Evolutionary conservation across 2,329 filamentous ascomycete genomes (phyloP).

Genomic region (Hirsutella rhossiliensis): DNA sequence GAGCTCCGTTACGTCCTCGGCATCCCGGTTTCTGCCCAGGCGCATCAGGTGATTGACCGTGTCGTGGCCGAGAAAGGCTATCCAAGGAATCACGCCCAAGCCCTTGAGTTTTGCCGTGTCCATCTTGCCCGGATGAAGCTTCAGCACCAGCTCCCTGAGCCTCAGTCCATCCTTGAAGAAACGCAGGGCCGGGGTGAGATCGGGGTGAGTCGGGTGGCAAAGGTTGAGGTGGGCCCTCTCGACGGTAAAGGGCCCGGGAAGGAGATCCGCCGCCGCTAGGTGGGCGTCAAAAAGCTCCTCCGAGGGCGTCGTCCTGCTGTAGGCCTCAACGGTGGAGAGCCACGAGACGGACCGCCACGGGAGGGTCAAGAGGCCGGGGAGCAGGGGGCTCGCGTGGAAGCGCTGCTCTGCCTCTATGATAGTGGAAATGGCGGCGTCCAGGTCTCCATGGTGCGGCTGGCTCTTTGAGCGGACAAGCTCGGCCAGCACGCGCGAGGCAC

Average conservation of each 20-base stretch:
- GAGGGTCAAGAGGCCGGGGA: conserved; percentile 22
- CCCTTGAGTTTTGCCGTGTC: conserved; percentile 15
- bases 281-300: conserved; percentile 40
- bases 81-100: conserved; percentile 21
- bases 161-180: conserved; percentile 26
- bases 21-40: conserved; percentile 26
- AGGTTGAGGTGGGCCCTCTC: conserved; percentile 42
- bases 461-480: conserved; percentile 31
- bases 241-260: conserved; percentile 23
- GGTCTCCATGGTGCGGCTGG: conserved; percentile 23
- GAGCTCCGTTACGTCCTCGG: conserved; percentile 25
- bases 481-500: conserved; percentile 21
- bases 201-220: conserved; percentile 39
- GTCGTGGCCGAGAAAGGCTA: conserved; percentile 30
- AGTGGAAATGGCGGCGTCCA: conserved; percentile 37
- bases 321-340: conserved; percentile 38
- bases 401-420: conserved; percentile 34
- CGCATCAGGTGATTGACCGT: conserved; percentile 32
- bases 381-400: conserved; percentile 22
- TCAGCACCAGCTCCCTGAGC: conserved; percentile 15
- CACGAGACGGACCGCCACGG: conserved; percentile 38
- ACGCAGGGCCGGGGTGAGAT: conserved; percentile 31
- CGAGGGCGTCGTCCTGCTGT: conserved; percentile 31
- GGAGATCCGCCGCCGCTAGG: conserved; percentile 30
- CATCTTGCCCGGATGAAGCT: conserved; percentile 12